phyloP scores from a whole-genome alignment of 257 asterid genomes.

The Jaltomata sinuosa region DNA sequence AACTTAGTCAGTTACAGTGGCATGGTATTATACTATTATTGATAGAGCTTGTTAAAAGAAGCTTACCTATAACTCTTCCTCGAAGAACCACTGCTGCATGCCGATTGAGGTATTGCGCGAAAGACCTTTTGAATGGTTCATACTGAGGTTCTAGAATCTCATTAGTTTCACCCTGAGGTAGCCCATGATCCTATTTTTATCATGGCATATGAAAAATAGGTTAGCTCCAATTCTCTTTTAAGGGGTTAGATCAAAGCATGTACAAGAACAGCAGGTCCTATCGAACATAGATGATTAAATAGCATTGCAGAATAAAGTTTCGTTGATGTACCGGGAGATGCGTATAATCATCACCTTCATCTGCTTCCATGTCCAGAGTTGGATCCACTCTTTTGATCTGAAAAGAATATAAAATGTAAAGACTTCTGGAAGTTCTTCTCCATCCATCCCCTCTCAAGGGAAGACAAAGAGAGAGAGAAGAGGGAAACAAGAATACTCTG shows the following conservation, averaged over 20 bases:
- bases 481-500: background rate
- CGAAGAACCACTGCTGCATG: constrained; percentile 97
- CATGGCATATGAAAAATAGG: background rate
- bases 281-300: background rate
- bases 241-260: background rate
- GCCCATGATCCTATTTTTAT: constrained; percentile 74
- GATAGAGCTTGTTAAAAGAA: background rate
- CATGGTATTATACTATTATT: background rate
- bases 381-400: constrained; percentile 98
- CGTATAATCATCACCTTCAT: constrained; percentile 84
- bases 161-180: constrained; percentile 47
- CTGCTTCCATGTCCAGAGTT: constrained; percentile 89
- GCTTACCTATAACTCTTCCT: constrained; percentile 85
- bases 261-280: background rate
- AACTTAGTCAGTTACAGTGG: background rate
- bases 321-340: constrained; percentile 66
- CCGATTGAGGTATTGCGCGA: constrained; percentile 82
- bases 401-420: constrained; percentile 10
- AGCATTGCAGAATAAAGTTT: constrained; percentile 4
- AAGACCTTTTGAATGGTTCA: constrained; percentile 76
- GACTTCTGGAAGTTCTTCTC: constrained; percentile 2
- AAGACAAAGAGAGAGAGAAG: background rate
- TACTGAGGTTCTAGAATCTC: constrained; percentile 68
- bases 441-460: background rate
- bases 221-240: background rate